phyloP scores from a whole-genome alignment of 768 basidiomycete species.

The Cystobasidium onofrii region DNA sequence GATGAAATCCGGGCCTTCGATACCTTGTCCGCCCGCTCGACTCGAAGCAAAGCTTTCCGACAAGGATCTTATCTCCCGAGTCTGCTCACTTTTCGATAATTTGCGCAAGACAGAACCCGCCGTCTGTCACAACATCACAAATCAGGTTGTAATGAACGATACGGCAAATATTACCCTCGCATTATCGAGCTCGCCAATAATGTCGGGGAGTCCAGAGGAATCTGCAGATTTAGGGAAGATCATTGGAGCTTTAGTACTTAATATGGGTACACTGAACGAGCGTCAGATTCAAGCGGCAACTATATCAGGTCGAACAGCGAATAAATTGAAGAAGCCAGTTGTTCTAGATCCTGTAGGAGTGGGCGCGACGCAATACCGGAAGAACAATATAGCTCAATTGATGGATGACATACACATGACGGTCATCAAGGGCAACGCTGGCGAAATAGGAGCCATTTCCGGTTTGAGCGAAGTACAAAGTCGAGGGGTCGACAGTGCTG shows the following conservation, averaged over 20 bases:
- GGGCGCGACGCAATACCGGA: constrained; percentile 69
- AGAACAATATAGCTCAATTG: constrained; percentile 51
- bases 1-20: neutral
- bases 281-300: constrained; percentile 63
- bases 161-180: constrained; percentile 84
- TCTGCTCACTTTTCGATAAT: constrained; percentile 52
- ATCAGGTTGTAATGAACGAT: constrained; percentile 78
- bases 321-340: constrained; percentile 62
- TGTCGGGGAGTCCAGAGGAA: constrained; percentile 76
- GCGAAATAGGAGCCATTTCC: constrained; percentile 70
- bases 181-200: constrained; percentile 81
- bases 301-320: constrained; percentile 52
- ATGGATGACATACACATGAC: constrained; percentile 46
- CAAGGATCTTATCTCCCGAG: constrained; percentile 44
- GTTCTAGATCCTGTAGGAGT: constrained; percentile 89
- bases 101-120: constrained; percentile 46
- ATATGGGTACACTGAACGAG: constrained; percentile 69
- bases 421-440: constrained; percentile 90
- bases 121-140: constrained; percentile 25
- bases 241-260: constrained; percentile 65
- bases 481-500: constrained; percentile 78
- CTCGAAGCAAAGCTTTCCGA: neutral
- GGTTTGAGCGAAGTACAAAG: constrained; percentile 68
- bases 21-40: neutral
- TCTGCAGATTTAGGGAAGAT: constrained; percentile 67